Evolutionary conservation across 306 rosid genomes (phyloP).

Genomic region (Cucumis cinereus): DNA sequence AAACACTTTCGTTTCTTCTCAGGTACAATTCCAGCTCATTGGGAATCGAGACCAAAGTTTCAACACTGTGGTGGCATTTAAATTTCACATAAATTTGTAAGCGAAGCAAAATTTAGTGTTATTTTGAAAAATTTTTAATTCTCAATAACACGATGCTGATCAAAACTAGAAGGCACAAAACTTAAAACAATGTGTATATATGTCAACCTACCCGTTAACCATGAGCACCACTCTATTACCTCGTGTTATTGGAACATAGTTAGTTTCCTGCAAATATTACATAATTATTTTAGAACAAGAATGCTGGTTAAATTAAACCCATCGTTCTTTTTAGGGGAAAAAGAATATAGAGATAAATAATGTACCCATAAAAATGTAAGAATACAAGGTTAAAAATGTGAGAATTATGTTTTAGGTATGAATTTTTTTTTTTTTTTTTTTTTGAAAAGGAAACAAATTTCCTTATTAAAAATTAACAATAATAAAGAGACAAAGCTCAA

Average conservation of each 20-base stretch:
- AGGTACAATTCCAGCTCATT: too few species aligned
- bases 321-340: not conserved
- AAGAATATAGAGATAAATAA: not conserved
- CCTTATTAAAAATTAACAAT: too few species aligned
- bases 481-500: too few species aligned
- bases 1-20: too few species aligned
- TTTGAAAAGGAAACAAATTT: too few species aligned
- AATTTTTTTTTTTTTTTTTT: too few species aligned
- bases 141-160: not conserved
- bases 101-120: too few species aligned
- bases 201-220: slow-evolving; percentile 72
- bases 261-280: slow-evolving; percentile 52
- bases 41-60: too few species aligned
- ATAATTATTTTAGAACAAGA: not conserved
- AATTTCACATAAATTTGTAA: too few species aligned
- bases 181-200: not conserved
- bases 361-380: not conserved
- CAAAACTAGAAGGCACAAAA: not conserved
- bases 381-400: not conserved
- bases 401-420: not conserved
- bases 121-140: not conserved
- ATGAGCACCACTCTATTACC: slow-evolving; percentile 84
- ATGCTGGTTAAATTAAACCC: not conserved
- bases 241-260: slow-evolving; percentile 79
- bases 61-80: too few species aligned